Conservation (phyloP, 495 filamentous ascomycete species). For the Aspergillus sclerotiicarbonarius region DNA sequence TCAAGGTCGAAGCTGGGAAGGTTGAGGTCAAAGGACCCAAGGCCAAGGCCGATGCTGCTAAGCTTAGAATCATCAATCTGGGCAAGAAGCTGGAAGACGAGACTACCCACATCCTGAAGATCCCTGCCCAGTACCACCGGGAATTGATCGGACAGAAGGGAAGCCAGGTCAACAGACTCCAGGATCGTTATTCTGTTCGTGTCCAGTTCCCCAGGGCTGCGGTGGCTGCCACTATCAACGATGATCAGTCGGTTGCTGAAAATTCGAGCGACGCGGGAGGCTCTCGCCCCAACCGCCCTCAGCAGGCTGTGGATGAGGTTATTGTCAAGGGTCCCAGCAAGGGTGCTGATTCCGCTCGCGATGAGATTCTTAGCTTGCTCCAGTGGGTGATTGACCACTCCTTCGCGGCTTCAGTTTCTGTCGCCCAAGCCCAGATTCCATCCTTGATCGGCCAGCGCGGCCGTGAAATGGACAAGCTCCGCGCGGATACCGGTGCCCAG, state of each 20-base stretch:
- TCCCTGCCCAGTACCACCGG: conserved; percentile 82
- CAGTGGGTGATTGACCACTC: conserved; percentile 88
- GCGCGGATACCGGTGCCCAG: conserved; percentile 74
- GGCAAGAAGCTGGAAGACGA: conserved; percentile 84
- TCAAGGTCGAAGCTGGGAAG: conserved; percentile 75
- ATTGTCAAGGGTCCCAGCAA: conserved; percentile 85
- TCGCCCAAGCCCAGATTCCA: conserved; percentile 83
- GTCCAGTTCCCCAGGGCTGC: conserved; percentile 86
- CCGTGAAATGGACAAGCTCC: conserved; percentile 84
- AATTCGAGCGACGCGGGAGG: conserved; percentile 66
- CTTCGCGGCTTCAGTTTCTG: conserved; percentile 70
- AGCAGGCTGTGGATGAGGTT: conserved; percentile 86
- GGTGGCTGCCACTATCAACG: conserved; percentile 53
- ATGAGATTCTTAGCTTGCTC: conserved; percentile 80
- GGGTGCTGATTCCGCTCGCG: conserved; percentile 85
- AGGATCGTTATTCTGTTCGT: conserved; percentile 85
- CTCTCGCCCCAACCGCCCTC: conserved; percentile 55
- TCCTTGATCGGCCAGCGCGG: conserved; percentile 87
- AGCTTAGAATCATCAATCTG: conserved; percentile 68
- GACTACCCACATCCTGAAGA: conserved; percentile 78
- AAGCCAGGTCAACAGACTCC: conserved; percentile 63
- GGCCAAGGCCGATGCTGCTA: conserved; percentile 80
- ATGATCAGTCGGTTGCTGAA: conserved; percentile 68
- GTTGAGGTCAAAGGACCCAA: conserved; percentile 70
- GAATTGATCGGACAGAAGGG: conserved; percentile 68